Base-by-base conservation (phyloP, 2,329 filamentous ascomycete species). In the Alternaria sp. region DNA sequence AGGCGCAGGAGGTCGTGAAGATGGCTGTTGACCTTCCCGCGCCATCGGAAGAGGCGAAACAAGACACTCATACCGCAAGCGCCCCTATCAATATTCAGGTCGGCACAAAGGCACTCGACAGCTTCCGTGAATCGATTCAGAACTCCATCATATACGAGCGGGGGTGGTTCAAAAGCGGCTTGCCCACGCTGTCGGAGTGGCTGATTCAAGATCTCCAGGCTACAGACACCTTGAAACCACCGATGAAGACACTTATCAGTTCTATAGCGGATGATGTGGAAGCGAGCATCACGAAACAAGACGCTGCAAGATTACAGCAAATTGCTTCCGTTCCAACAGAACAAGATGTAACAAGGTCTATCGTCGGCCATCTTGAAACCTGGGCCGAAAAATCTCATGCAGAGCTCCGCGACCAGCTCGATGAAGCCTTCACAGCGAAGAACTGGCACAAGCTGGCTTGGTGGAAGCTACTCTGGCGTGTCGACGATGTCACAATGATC, bases 391-490 rank as follows among this genome's bases (percentile, higher is more conserved):
- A 83, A 22, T 92, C 92, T 0, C 94, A 98, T 74, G 85, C 88
- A 1, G 94, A 98, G 78, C 85, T 98, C 7, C 91, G 93, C 63
- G 86, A 90, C 51, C 87, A 93, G 68, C 86, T 97, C 2, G 90
- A 94, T 65, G 81, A 87, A 44, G 93, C 92, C 0, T 94, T 97
- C 69, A 83, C 86, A 0, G 88, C 91, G n/a, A 84, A 82, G 18
- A 84, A 88, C 39, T 97, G 94, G 94, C 86, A 88, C 26, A 90
- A 91, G 64, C 83, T 97, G 4, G 86, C 89, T 16, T 98, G 94
- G 94, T 97, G 93, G 91, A 96, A 96, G 76, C 85, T 98, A 0
- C 93, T 97, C 75, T 97, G 93, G 93, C 88, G 93, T 20, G 93
- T 95, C 24, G 94, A 98, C 74, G 94, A 97, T 71, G 92, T 97